Base-by-base conservation (phyloP, 1,284 basidiomycete genomes). In the Wallemia mellicola region DNA sequence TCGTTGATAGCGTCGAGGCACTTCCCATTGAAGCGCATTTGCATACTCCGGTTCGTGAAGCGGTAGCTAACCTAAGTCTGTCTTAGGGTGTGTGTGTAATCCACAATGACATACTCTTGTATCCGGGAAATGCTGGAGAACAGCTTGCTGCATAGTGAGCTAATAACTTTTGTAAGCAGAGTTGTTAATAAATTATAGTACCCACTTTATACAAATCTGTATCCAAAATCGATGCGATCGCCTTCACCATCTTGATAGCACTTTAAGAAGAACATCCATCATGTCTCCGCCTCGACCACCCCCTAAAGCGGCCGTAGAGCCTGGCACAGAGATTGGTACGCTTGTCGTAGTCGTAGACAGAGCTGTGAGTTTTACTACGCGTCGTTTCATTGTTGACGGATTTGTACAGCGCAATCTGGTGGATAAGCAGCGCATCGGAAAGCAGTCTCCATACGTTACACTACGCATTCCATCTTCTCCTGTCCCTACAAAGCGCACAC, bases 101-200 rank as follows among this genome's bases (percentile, higher is more conserved):
- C 17, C 1, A 1, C 1, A 15, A 9, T 25, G 25, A 66, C 17
- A 65, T 59, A 73, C 80, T 19, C 75, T 66, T 0, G 79, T 75
- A 59, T 78, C 70, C 1, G 83, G 82, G 65, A 88, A 94, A 65
- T 83, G 79, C n/a, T 78, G 75, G 60, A 83, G 68, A 14, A 96
- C 81, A 0, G 88, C 89, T 70, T 94, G 86, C 72, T 96, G 92
- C 92, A 96, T 98, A 0, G 91, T 89, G 59, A 96, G 74, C 86
- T 94, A 67, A 48, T 7, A 22, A 32, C 27, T 17, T 28, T n/a
- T 30, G 24, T 11, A 22, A 27, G 33, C 28, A 58, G 27, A 27
- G 48, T 54, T 2, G 48, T 24, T 9, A 15, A 9, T 5, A 15
- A 15, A 1, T 57, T 65, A n/a, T 48, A 60, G 9, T 32, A 11